phyloP scores from a whole-genome alignment of 2,329 filamentous ascomycete species.

The Cladorrhinum sp. region DNA sequence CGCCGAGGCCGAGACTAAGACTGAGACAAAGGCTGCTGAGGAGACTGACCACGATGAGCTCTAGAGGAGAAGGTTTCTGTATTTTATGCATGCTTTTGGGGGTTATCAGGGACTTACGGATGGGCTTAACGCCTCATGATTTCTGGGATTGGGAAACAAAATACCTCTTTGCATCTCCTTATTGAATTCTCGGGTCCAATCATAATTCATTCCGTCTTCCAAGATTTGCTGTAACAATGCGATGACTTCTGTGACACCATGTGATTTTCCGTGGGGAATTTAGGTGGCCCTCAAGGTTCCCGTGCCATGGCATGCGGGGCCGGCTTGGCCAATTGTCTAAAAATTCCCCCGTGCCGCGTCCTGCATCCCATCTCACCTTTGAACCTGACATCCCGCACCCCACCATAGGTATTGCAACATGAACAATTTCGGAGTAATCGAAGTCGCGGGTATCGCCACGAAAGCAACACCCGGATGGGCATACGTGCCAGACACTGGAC shows the following conservation, averaged over 20 bases:
- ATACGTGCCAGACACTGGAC: conserved; percentile 75
- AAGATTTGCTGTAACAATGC: background rate
- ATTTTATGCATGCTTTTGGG: conserved; percentile 25
- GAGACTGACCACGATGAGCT: conserved; percentile 69
- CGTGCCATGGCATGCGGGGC: conserved; percentile 3
- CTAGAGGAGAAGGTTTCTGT: conserved; percentile 47
- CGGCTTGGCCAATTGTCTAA: background rate
- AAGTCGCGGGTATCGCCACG: conserved; percentile 69
- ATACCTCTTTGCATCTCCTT: conserved; percentile 27
- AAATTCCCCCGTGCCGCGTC: conserved; percentile 20
- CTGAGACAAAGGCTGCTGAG: conserved; percentile 39
- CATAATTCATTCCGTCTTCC: background rate
- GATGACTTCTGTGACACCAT: background rate
- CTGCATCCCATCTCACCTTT: background rate
- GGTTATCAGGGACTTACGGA: conserved; percentile 23
- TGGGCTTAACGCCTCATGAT: conserved; percentile 13
- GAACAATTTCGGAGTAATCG: conserved; percentile 75
- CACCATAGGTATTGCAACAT: conserved; percentile 37
- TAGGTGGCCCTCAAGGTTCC: conserved; percentile 2
- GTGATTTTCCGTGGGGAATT: background rate
- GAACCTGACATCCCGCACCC: background rate
- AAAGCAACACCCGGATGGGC: conserved; percentile 82
- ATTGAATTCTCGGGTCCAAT: conserved; percentile 15
- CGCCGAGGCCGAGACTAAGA: conserved; percentile 44
- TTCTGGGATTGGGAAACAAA: conserved; percentile 26